Evolutionary conservation across 768 basidiomycete genomes (phyloP), one percentile per base, ranked within the genome.

Genomic region (Lactarius hengduanensis): DNA sequence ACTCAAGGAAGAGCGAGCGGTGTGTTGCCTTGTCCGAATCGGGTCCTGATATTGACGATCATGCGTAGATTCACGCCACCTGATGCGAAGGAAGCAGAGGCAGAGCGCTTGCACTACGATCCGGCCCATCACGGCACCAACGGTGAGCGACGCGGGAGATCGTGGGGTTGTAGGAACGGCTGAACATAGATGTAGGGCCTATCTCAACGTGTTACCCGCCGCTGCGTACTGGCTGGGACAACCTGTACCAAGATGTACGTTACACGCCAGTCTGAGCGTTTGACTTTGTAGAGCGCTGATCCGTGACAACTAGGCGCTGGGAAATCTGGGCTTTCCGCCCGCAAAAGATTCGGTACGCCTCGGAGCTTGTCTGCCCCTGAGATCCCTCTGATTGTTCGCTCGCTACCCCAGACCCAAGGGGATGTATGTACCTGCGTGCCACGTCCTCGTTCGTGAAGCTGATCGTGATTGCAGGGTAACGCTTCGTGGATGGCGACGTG

Each of bases 1-100:
- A 74, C 32, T 56, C 63, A 28, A 69, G 59, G 43, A 72, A 68
- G 61, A 61, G 56, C 43, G 74, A 74, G 34, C 32, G 57, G 59
- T 53, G 11, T 38, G 22, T 59, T 26, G 11, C 3, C 40, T 32
- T 26, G 3, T 9, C 3, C 9, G 34, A 11, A 1, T 15, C 28
- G 2, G 36, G 18, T 16, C 18, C n/a, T 40, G 28, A 4, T 40
- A 13, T 34, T 67, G 59, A 59, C 34, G 15, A n/a, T 26, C 1
- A 11, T 13, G 36, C 20, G 18, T 13, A 66, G 59, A 3, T 68
- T 64, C 41, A 40, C 32, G 15, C 66, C 66, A 2, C 69, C 62
- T 10, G 53, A 32, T 34, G 59, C 47, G 16, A 38, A 57, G 32
- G 62, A 53, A 28, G 66, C 40, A 18, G 59, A 41, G 38, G 47